A percentile compares a stretch with the other conserved stretches of the same genome.
Evolutionary conservation across 2,329 filamentous ascomycete genomes (phyloP).

Genomic region (Cladobotryum mycophilum): DNA sequence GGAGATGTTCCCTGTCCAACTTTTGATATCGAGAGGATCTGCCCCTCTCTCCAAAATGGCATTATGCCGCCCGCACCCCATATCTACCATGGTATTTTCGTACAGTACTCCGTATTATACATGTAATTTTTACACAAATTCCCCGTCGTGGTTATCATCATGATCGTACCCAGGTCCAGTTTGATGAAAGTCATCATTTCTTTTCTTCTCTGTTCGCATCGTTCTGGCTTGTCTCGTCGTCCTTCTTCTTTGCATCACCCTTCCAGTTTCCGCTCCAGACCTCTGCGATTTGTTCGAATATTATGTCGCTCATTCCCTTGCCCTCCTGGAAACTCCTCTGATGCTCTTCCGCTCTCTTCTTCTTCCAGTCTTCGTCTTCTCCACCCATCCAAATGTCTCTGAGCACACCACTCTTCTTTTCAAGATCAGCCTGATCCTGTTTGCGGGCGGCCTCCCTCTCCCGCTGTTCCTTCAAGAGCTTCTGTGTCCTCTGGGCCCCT

Average conservation of each 20-base stretch:
- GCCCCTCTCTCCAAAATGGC: no score
- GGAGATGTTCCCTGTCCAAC: no score
- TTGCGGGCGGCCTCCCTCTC: constrained; percentile 29
- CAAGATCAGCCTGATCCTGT: constrained; percentile 21
- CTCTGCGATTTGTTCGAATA: constrained; percentile 51
- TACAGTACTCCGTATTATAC: no score
- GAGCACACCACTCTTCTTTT: constrained; percentile 30
- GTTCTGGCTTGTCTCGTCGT: constrained; percentile 15
- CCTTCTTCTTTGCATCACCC: constrained; percentile 23
- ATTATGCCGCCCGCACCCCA: no score
- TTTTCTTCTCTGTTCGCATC: constrained; percentile 19
- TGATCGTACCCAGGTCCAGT: no score
- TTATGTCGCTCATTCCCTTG: constrained; percentile 50
- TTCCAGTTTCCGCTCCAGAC: constrained; percentile 39
- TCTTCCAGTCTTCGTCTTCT: constrained; percentile 48
- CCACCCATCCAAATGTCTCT: constrained; percentile 53
- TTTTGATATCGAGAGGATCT: no score
- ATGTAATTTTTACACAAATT: no score
- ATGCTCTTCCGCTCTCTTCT: constrained; percentile 46
- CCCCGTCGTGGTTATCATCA: background rate
- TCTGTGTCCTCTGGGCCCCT: constrained; percentile 41
- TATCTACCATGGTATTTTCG: no score
- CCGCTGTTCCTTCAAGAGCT: constrained; percentile 41
- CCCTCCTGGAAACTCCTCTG: constrained; percentile 49
- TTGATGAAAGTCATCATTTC: background rate